Conservation (phyloP, 768 basidiomycete species). For the Gautieria morchelliformis region DNA sequence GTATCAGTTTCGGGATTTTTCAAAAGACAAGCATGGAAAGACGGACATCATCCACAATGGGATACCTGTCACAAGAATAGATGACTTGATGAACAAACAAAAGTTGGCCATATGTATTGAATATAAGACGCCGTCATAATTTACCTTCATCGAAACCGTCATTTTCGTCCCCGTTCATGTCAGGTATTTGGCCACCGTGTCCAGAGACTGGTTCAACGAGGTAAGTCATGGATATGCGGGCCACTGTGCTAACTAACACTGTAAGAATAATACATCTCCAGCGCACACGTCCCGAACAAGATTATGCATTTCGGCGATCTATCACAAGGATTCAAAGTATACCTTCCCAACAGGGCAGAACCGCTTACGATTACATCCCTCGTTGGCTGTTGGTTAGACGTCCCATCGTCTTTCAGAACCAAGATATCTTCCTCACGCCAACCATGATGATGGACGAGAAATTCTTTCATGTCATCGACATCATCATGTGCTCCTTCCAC, state of each 20-base stretch:
- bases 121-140: neutral
- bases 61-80: neutral
- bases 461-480: neutral
- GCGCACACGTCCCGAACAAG: neutral
- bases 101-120: neutral
- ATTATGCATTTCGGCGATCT: neutral
- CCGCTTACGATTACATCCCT: neutral
- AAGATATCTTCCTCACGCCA: neutral
- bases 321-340: neutral
- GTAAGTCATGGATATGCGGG: neutral
- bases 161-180: neutral
- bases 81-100: neutral
- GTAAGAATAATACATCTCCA: neutral
- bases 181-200: constrained; percentile 1
- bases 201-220: neutral
- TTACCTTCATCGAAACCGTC: constrained; percentile 6
- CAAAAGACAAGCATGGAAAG: neutral
- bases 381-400: neutral
- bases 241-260: neutral
- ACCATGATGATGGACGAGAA: neutral
- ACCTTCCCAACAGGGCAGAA: neutral
- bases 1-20: neutral
- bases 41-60: neutral
- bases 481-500: neutral
- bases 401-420: neutral